Base-by-base conservation (phyloP, 208 protist genomes). In the Angomonas ambiguus region DNA sequence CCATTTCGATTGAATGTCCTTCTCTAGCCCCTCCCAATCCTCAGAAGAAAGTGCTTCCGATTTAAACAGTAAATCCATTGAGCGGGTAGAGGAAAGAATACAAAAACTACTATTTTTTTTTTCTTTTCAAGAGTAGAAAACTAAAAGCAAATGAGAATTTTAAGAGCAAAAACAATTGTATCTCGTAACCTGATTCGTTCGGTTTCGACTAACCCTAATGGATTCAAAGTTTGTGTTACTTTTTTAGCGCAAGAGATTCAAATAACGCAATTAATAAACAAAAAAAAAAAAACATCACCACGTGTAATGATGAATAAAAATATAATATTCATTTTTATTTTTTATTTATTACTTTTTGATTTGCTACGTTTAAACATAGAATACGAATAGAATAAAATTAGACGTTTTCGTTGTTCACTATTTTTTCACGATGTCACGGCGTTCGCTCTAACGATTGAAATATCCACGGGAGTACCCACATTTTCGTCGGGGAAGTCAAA, bases 401-500 rank as follows among this genome's bases (percentile, higher is more conserved):
- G 18, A 30, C 25, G 2, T 59, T 31, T 59, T 59, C 33, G 2
- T 6, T 59, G 28, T 59, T 59, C 8, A 11, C 13, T 20, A 16
- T 30, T 32, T n/a, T 59, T 62, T 51, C 41, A 65, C 22, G 38
- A 63, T 32, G 61, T 57, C 32, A 88, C 69, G 2, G 76, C 82
- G 30, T 88, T 68, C 34, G 75, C 51, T 30, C 86, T 31, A 1
- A 88, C 69, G 16, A 86, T 55, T 63, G n/a, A 42, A 22, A 70
- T 62, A 59, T 77, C 51, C 24, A 80, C 22, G 34, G 70, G 67
- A 2, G 69, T 57, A 10, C 60, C 73, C 0, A 80, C 62, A 53
- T 88, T 90, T 30, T 87, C 84, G 31, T 77, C 70, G 6, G 81
- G 82, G 55, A 82, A 90, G 63, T 89, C 79, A 61, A 93, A 93